These are phyloP conservation scores for Triticum monococcum DNA, from an alignment of 176 grass and related monocot genomes.

Conservation along the genomic window DNA sequence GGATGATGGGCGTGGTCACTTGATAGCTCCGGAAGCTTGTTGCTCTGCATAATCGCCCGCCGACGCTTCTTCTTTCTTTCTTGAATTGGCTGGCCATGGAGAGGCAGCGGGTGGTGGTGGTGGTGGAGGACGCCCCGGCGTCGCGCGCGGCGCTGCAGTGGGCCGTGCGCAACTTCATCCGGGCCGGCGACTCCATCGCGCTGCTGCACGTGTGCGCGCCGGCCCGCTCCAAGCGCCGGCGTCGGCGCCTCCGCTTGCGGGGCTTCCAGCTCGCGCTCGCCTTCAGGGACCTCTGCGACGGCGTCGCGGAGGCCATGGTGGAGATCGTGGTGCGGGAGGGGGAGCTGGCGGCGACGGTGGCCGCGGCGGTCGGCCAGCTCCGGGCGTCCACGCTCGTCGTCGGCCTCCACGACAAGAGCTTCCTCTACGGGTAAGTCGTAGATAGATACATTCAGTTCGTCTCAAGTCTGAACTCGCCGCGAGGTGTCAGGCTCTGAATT, in stretches of 20 bases:
- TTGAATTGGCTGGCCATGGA: conserved; percentile 31
- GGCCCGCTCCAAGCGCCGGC: conserved; percentile 42
- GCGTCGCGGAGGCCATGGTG: conserved; percentile 91
- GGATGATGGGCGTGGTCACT: too few species aligned
- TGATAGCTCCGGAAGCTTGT: too few species aligned
- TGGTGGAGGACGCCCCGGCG: conserved; percentile 75
- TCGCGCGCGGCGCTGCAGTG: conserved; percentile 71
- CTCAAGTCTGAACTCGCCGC: not conserved
- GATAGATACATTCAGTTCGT: too few species aligned
- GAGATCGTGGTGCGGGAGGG: conserved; percentile 95
- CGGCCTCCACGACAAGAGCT: conserved; percentile 86
- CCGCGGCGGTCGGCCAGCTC: conserved; percentile 59
- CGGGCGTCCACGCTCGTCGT: conserved; percentile 77
- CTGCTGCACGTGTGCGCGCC: conserved; percentile 87
- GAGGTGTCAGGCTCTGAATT: not conserved
- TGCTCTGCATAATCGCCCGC: too few species aligned
- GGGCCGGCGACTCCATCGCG: conserved; percentile 75
- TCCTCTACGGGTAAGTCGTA: conserved; percentile 56
- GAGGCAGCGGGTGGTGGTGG: conserved; percentile 78
- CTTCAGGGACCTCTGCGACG: conserved; percentile 94
- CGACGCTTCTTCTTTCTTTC: too few species aligned
- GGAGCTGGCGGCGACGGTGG: conserved; percentile 59
- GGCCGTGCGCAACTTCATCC: conserved; percentile 89
- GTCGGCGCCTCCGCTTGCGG: conserved; percentile 55
- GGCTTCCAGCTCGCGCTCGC: conserved; percentile 94